Base-by-base conservation (phyloP, 306 rosid species). In the Sechiopsis laciniata region DNA sequence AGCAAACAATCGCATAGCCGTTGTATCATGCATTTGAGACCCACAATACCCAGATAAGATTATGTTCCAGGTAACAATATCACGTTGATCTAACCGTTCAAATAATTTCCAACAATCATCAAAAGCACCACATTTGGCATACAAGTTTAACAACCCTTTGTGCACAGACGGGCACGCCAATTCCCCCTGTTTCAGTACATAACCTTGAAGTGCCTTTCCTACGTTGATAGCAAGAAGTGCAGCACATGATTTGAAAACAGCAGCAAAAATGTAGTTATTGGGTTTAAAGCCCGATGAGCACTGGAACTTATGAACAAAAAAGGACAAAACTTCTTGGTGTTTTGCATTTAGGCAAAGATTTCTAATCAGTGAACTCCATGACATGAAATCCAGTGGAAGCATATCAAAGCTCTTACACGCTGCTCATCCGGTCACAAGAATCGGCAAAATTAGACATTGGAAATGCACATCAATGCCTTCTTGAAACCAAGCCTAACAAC, bases 31-130 rank as follows among this genome's bases (percentile, higher is more conserved):
- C 53, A 71, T 78, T 74, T 71, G 75, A 54, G 85, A 86, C 45
- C 89, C 71, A 0, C 90, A 85, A 78, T 84, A 75, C 60, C 98
- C 98, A 75, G 88, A 88, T 75, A 93, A 81, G 69, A 93, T 71
- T 65, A 90, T 90, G 76, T 93, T 93, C 98, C 98, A 93, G 42
- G 76, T 61, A 48, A 90, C 98, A 55, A 95, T 82, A 83, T 93
- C 98, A 20, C 9, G 6, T 66, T 48, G 74, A 56, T 77, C 55
- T 75, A 87, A 77, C 55, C 85, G 91, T 78, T 76, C 83, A 80
- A 90, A 93, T 66, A 90, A 78, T 71, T 63, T 78, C 53, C 80
- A 82, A 76, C 91, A 87, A 45, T 88, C 91, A 80, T 80, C 85
- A 73, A 84, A 82, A 72, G 71, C 78, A 37, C 89, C 89, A 52